phyloP scores from a whole-genome alignment of 2,329 filamentous ascomycete genomes.

The Diaporthe citri region DNA sequence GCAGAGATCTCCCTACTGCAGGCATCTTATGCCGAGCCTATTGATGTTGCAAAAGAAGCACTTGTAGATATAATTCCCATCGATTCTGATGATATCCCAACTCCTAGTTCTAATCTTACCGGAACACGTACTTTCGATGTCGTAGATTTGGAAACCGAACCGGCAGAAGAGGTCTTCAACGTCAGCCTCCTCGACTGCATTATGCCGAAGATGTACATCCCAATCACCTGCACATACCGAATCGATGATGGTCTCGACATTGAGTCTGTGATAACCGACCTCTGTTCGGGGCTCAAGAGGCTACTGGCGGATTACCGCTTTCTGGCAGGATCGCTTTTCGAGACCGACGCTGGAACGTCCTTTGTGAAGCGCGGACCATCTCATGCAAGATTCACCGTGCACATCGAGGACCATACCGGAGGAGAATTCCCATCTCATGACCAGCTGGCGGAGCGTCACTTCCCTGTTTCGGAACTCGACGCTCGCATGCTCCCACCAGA shows the following conservation, averaged over 20 bases:
- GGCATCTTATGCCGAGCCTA: background rate
- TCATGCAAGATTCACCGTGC: background rate
- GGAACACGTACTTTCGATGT: background rate
- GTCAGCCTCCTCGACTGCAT: conserved; percentile 29
- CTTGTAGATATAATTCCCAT: background rate
- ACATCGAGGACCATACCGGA: background rate
- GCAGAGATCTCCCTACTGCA: background rate
- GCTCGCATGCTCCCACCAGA: background rate
- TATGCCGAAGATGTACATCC: conserved; percentile 23
- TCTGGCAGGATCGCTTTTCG: conserved; percentile 11
- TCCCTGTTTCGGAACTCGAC: conserved; percentile 19
- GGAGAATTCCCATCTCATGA: background rate
- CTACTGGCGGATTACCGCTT: conserved; percentile 15
- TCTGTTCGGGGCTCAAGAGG: conserved; percentile 7
- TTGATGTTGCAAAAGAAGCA: background rate
- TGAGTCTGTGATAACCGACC: background rate
- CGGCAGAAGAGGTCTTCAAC: background rate
- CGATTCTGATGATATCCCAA: background rate
- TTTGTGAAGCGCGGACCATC: conserved; percentile 8
- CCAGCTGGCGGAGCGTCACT: background rate
- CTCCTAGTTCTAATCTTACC: background rate
- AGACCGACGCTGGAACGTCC: background rate
- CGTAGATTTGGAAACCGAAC: background rate
- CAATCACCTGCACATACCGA: conserved; percentile 13
- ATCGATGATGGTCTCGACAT: background rate